These are phyloP conservation scores for Nicotiana obtusifolia DNA, from an alignment of 257 asterid species.

Conservation along the genomic window DNA sequence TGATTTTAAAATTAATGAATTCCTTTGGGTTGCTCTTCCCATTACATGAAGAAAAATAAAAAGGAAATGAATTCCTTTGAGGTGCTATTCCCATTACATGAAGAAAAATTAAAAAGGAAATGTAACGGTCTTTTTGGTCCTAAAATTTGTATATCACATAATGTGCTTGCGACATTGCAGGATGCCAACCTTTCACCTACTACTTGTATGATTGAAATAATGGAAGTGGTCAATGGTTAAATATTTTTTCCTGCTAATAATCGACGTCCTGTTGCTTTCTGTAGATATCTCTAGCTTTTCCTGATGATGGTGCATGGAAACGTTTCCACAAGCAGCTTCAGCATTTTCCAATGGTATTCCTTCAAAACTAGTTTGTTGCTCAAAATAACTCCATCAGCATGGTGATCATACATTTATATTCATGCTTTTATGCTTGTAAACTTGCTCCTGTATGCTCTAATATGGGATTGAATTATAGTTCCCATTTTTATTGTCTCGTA, in stretches of 20 bases:
- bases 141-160: not conserved
- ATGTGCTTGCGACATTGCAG: not conserved
- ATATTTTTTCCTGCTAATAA: not conserved
- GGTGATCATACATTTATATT: not conserved
- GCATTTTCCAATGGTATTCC: conserved; percentile 89
- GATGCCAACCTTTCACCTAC: not conserved
- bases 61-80: not conserved
- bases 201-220: not conserved
- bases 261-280: conserved; percentile 8
- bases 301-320: conserved; percentile 99
- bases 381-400: not conserved
- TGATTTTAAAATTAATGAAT: not conserved
- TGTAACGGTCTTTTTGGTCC: not conserved
- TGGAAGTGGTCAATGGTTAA: not conserved
- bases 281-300: conserved; percentile 92
- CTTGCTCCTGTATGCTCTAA: not conserved
- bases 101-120: not conserved
- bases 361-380: conserved; percentile 11
- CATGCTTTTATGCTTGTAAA: not conserved
- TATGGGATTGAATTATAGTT: not conserved
- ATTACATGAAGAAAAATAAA: not conserved
- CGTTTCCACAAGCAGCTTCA: conserved; percentile 98
- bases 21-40: not conserved
- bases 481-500: not conserved
- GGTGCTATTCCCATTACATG: not conserved